These are phyloP conservation scores for Pseudotsuga menziesii DNA, from an alignment of 75 land plant genomes.

Conservation along the genomic window DNA sequence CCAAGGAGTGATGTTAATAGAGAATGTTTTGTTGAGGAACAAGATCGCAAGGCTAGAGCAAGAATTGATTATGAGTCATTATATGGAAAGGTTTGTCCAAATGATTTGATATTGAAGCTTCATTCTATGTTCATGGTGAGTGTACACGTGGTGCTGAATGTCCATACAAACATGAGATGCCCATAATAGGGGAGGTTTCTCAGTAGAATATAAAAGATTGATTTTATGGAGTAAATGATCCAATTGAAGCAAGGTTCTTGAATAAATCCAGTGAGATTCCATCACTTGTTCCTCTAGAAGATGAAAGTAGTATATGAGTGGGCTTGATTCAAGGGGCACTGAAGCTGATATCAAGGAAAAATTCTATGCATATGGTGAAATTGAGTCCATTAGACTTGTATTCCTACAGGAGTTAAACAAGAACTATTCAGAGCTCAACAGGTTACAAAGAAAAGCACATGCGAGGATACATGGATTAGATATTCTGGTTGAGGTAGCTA, in stretches of 20 bases:
- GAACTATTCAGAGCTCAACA: no score
- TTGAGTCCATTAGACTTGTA: conserved; percentile 79
- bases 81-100: conserved; percentile 79
- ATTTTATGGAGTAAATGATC: conserved; percentile 96
- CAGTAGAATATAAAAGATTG: conserved; percentile 97
- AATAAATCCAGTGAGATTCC: conserved; percentile 93
- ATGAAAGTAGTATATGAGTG: conserved; percentile 89
- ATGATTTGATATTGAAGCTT: conserved; percentile 92
- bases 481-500: no score
- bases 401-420: no score
- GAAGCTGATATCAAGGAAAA: conserved; percentile 84
- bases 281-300: conserved; percentile 65
- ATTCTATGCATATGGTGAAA: conserved; percentile 94
- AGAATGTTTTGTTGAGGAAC: conserved; percentile 97
- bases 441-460: no score
- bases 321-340: conserved; percentile 63
- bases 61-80: conserved; percentile 96
- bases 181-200: conserved; percentile 85
- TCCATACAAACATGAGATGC: conserved; percentile 98
- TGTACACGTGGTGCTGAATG: conserved; percentile 97
- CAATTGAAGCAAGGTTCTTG: conserved; percentile 83
- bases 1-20: conserved; percentile 98
- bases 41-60: conserved; percentile 97
- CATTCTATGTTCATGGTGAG: conserved; percentile 92
- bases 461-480: no score